Evolutionary conservation across 495 filamentous ascomycete genomes (phyloP), one percentile per base, ranked within the genome.

Genomic region (Extremus antarcticus): DNA sequence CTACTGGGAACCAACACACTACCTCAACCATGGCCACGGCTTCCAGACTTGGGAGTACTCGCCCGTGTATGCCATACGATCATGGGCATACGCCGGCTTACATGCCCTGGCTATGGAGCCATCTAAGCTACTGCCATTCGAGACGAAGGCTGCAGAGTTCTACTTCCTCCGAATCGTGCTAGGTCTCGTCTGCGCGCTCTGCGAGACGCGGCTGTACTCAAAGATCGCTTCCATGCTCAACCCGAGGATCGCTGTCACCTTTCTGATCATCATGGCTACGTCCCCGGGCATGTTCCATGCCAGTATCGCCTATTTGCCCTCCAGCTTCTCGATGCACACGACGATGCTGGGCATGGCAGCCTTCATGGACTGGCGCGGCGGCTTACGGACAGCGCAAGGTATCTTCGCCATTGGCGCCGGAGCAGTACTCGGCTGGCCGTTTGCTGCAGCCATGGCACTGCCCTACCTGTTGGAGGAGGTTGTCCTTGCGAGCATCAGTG

Each of bases 41-140:
- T 73, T 97, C 32, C 88, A 99, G 71, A 99, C 94, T 16, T 99
- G 94, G 94, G 94, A 99, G 68, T 99, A 97, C 70, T 95, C 91
- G 0, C 94, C 94, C 1, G 85, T 90, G 47, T 97, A 88, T 68
- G 87, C 88, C 25, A 95, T 99, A 63, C 84, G 94, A 52, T 95
- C 88, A 72, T 99, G 94, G 94, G 76, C 88, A 25, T 99, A 99
- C 66, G 74, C 94, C 23, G 81, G 75, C n/a, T 68, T 96, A 9
- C 91, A 99, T 71, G 86, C 88, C 46, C 62, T 83, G 39, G 68
- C 86, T 43, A 83, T 81, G 11, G 86, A 81, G 55, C 47, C 85
- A 9, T 75, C 80, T 17, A 78, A 83, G 8, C 60, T 87, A 11
- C 63, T 88, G 2, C 78, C 85, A 3, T 74, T 76, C 47, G 70